A percentile compares a stretch with the other conserved stretches of the same genome.
Conservation (phyloP, 2,329 filamentous ascomycete genomes). For the Trichoderma oligosporum region DNA sequence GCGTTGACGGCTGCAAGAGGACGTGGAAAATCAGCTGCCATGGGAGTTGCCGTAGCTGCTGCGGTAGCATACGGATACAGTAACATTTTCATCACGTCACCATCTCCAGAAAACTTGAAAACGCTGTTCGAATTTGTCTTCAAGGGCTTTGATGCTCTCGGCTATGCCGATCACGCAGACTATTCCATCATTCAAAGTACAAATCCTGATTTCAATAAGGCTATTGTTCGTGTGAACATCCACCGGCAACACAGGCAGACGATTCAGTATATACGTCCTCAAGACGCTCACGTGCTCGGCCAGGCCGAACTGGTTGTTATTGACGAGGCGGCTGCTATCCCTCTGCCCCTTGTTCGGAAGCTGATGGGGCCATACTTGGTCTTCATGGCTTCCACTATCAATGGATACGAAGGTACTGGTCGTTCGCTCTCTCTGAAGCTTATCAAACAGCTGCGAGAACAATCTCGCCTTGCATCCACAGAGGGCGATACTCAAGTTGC, state of each 20-base stretch:
- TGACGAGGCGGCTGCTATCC: conserved; percentile 95
- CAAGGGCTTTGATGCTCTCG: conserved; percentile 93
- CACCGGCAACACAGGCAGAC: conserved; percentile 94
- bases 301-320: conserved; percentile 95
- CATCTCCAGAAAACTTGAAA: conserved; percentile 96
- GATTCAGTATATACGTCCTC: conserved; percentile 96
- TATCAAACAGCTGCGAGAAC: conserved; percentile 93
- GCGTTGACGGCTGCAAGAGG: conserved; percentile 90
- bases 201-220: conserved; percentile 98
- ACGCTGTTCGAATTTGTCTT: conserved; percentile 98
- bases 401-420: conserved; percentile 96
- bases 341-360: conserved; percentile 85
- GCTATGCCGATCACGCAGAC: conserved; percentile 91
- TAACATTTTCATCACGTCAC: conserved; percentile 98
- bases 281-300: conserved; percentile 90
- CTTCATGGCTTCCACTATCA: conserved; percentile 99
- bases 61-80: conserved; percentile 95
- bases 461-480: conserved; percentile 66
- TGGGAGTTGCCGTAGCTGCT: conserved; percentile 90
- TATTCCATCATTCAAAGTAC: conserved; percentile 98
- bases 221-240: conserved; percentile 93
- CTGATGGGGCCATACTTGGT: conserved; percentile 95
- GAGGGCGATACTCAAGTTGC: conserved; percentile 61
- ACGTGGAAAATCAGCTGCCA: conserved; percentile 91
- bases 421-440: conserved; percentile 92